Evolutionary conservation across 1,139 yeast genomes (phyloP).

Genomic region (Yamadazyma spencermartinsiae): DNA sequence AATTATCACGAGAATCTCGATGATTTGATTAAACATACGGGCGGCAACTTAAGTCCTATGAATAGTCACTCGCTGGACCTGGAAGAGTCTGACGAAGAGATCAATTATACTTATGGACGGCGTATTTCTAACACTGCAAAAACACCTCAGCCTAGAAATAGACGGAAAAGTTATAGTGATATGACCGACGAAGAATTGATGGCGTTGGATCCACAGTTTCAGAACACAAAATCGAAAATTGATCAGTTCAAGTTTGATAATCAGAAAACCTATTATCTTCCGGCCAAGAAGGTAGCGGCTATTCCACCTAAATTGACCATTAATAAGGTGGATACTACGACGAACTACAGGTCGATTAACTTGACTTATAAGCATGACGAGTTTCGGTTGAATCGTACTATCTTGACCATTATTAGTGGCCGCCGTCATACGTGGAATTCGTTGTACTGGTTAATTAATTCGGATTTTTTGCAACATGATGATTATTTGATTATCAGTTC

Average conservation of each 20-base stretch:
- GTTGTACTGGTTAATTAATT: slow-evolving; percentile 32
- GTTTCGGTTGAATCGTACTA: slow-evolving; percentile 29
- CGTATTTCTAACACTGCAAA: neutral
- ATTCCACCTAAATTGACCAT: slow-evolving; percentile 7
- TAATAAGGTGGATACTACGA: slow-evolving; percentile 16
- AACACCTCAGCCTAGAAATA: slow-evolving; percentile 12
- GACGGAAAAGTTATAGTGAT: slow-evolving; percentile 58
- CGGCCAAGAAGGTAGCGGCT: slow-evolving; percentile 19
- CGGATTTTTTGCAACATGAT: slow-evolving; percentile 35
- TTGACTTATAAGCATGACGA: slow-evolving; percentile 39
- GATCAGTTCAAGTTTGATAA: slow-evolving; percentile 44
- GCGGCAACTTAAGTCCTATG: slow-evolving; percentile 10
- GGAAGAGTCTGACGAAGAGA: slow-evolving; percentile 3
- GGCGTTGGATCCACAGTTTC: slow-evolving; percentile 59
- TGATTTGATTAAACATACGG: slow-evolving; percentile 20
- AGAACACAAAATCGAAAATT: slow-evolving; percentile 33
- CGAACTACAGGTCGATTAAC: slow-evolving; percentile 42
- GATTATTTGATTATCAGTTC: slow-evolving; percentile 43
- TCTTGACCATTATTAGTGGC: slow-evolving; percentile 41
- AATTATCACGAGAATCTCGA: slow-evolving; percentile 27
- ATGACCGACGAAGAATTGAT: slow-evolving; percentile 67
- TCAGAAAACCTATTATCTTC: slow-evolving; percentile 36
- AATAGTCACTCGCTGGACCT: neutral
- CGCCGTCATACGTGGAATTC: slow-evolving; percentile 49
- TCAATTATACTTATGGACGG: slow-evolving; percentile 1